Base-by-base conservation (phyloP, 2,329 filamentous ascomycete species). In the Macrophomina phaseolina region DNA sequence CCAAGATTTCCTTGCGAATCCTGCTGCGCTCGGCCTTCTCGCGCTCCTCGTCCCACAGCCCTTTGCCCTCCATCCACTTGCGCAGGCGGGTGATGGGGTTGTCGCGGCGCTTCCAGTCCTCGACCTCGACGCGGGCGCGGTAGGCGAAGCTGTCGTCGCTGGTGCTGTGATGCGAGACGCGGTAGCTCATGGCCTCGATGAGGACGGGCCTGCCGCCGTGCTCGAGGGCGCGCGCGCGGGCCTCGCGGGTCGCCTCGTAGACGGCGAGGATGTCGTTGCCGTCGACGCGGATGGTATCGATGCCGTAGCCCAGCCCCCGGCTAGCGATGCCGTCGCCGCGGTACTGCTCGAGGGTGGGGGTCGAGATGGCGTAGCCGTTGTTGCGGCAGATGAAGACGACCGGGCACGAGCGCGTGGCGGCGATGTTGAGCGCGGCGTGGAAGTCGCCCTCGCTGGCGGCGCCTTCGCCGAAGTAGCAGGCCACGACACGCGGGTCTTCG, bases 121-220 rank as follows among this genome's bases (percentile, higher is more conserved):
- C 91, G 7, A 99, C 95, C 75, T 99, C 95, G 0, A 97, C 89
- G 32, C 91, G 89, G 1, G 94, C 93, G 8, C 95, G 91, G 81
- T 99, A 99, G 0, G 95, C 95, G 74, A 97, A 99, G 32, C 91
- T 95, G 80, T 99, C 95, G 75, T 99, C 95, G 0, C 91, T 95
- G 0, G 95, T 99, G 79, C 93, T 97, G 81, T 99, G 95, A 77
- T 99, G 93, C 6, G 92, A 94, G 51, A 98, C 94, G n/a, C 95
- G 93, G 80, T 99, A 99, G 30, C 92, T 94, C 92, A 99, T 97
- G 66, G 93, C 93, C 80, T 99, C 95, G 48, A 99, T 90, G 7
- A 99, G 82, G 0, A 99, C 87, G 0, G 93, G 93, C 69, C 87
- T 88, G 4, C 92, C 91, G n/a, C 92, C 92, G 51, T 92, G 89